Conservation (phyloP, 2,329 filamentous ascomycete genomes). For the Xylaria multiplex region DNA sequence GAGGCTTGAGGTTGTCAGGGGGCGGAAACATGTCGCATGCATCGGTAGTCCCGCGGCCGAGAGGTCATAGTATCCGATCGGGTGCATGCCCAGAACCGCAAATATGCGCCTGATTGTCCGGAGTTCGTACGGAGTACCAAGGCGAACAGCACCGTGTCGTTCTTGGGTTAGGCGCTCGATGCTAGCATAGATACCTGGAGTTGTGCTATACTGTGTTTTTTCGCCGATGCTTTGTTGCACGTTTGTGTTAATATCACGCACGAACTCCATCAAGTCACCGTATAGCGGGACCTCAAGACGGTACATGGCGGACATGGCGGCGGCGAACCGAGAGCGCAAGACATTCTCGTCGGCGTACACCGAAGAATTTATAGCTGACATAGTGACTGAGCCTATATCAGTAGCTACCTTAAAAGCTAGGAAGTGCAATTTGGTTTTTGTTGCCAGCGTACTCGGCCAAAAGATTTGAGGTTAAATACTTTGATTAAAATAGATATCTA, state of each 20-base stretch:
- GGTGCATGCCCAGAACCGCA: slow-evolving; percentile 57
- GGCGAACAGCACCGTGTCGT: neutral
- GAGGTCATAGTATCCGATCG: slow-evolving; percentile 64
- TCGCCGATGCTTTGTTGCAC: neutral
- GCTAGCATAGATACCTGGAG: neutral
- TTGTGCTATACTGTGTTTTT: neutral
- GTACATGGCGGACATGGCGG: neutral
- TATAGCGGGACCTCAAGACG: neutral
- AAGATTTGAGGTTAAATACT: too few relatives aligned
- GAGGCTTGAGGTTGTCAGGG: slow-evolving; percentile 44
- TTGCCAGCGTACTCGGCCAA: too few relatives aligned
- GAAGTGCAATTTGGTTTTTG: too few relatives aligned
- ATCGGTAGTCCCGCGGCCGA: slow-evolving; percentile 59
- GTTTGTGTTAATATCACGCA: neutral
- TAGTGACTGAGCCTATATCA: too few relatives aligned
- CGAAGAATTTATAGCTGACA: too few relatives aligned
- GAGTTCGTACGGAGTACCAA: neutral
- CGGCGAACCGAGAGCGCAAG: too few relatives aligned
- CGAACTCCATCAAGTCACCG: neutral
- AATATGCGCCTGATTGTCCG: slow-evolving; percentile 49
- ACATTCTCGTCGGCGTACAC: too few relatives aligned
- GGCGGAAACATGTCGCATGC: slow-evolving; percentile 63
- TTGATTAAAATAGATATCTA: too few relatives aligned
- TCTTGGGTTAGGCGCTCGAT: neutral
- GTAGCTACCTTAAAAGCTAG: too few relatives aligned